Conservation (phyloP, 345 rosid species). For the Turnera subulata region DNA sequence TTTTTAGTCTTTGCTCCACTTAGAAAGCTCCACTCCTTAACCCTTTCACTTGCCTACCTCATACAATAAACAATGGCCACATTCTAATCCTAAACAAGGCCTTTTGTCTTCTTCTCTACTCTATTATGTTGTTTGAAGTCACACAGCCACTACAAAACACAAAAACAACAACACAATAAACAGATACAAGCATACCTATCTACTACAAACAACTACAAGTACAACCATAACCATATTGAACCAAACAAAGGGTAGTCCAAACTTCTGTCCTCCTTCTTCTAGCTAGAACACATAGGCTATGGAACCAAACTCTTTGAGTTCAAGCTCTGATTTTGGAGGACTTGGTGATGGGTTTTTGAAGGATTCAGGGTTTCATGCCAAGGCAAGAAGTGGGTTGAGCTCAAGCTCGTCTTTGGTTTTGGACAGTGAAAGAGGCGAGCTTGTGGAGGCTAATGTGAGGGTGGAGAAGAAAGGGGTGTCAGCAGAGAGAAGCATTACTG, state of each 20-base stretch:
- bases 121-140: background rate
- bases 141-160: background rate
- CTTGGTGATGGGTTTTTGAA: conserved; percentile 2
- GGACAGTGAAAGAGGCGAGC: conserved; percentile 52
- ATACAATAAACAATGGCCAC: background rate
- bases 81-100: background rate
- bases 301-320: conserved; percentile 6
- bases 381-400: conserved; percentile 6
- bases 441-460: conserved; percentile 44
- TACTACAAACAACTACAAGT: background rate
- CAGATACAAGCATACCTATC: background rate
- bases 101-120: background rate
- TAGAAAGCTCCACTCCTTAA: background rate
- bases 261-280: background rate
- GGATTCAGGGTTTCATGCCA: conserved; percentile 3
- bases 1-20: background rate
- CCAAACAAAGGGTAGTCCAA: background rate
- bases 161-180: background rate
- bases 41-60: background rate
- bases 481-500: conserved; percentile 47
- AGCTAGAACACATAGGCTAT: background rate
- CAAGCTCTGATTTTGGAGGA: conserved; percentile 8
- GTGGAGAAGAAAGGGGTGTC: conserved; percentile 43
- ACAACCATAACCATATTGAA: background rate
- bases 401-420: conserved; percentile 38